Conservation (phyloP, 1,139 yeast species). For the Protomyces pachydermus region DNA sequence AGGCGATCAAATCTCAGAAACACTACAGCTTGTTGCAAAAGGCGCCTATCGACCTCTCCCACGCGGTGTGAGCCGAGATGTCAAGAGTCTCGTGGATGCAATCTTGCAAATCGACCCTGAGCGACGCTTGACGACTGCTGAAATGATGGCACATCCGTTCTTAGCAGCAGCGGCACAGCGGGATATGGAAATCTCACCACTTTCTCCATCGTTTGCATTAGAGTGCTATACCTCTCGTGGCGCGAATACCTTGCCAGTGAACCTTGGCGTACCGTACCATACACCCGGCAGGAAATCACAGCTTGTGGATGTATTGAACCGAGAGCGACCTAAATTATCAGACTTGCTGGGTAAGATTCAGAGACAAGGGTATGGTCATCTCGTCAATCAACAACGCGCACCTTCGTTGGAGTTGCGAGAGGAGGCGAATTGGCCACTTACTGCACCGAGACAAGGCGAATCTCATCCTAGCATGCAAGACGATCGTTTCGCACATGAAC, state of each 20-base stretch:
- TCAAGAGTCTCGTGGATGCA: constrained; percentile 19
- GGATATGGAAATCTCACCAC: background rate
- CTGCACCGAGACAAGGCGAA: background rate
- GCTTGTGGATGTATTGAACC: background rate
- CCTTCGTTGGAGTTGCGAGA: background rate
- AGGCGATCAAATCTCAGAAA: constrained; percentile 38
- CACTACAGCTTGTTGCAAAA: constrained; percentile 19
- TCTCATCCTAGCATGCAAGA: background rate
- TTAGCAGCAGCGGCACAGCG: constrained; percentile 8
- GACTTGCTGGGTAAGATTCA: background rate
- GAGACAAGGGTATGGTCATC: background rate
- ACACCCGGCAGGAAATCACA: background rate
- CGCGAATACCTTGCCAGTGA: background rate
- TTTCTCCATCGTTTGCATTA: background rate
- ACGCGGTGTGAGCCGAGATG: constrained; percentile 19
- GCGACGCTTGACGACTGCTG: constrained; percentile 20
- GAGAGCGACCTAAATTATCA: background rate
- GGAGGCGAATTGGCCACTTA: background rate
- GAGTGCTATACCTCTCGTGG: background rate
- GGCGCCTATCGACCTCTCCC: constrained; percentile 27
- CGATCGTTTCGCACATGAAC: background rate
- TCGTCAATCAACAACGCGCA: background rate
- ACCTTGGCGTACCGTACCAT: background rate
- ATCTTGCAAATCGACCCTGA: constrained; percentile 27
- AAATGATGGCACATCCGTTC: constrained; percentile 27